These are phyloP conservation scores for Hypsizygus marmoreus DNA, from an alignment of 768 basidiomycete species.

Conservation along the genomic window DNA sequence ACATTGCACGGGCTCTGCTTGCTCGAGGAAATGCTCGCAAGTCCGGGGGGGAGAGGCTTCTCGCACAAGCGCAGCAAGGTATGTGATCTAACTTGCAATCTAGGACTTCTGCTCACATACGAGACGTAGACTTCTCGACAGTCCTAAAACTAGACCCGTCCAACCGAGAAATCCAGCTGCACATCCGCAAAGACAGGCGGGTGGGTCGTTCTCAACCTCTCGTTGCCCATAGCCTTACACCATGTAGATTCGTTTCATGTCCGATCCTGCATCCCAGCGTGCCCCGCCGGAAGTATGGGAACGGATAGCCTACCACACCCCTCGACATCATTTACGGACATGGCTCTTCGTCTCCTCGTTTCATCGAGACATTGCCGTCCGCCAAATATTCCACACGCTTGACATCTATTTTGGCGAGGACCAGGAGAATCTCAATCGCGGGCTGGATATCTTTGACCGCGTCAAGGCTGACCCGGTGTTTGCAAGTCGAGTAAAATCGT, in stretches of 20 bases:
- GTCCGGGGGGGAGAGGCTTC: slow-evolving; percentile 51
- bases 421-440: slow-evolving; percentile 57
- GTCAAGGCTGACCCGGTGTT: slow-evolving; percentile 64
- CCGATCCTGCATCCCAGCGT: slow-evolving; percentile 61
- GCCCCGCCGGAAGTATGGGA: slow-evolving; percentile 72
- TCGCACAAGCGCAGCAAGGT: slow-evolving; percentile 65
- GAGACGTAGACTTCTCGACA: slow-evolving; percentile 56
- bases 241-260: slow-evolving; percentile 50
- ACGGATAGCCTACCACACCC: slow-evolving; percentile 59
- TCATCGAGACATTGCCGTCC: slow-evolving; percentile 64
- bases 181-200: slow-evolving; percentile 48
- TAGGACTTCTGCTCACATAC: neutral
- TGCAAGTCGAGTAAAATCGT: slow-evolving; percentile 56
- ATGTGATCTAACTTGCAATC: slow-evolving; percentile 13
- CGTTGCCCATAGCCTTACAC: slow-evolving; percentile 4
- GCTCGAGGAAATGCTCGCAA: slow-evolving; percentile 63
- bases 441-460: slow-evolving; percentile 67
- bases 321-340: slow-evolving; percentile 66
- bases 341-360: slow-evolving; percentile 69
- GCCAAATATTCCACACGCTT: slow-evolving; percentile 65
- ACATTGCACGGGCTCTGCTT: slow-evolving; percentile 55
- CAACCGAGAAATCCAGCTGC: slow-evolving; percentile 53
- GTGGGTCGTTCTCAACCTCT: slow-evolving; percentile 27
- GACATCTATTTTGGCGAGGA: slow-evolving; percentile 72
- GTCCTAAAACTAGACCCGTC: slow-evolving; percentile 62